Evolutionary conservation across 306 rosid species (phyloP).

Genomic region (Cucurbita ficifolia): DNA sequence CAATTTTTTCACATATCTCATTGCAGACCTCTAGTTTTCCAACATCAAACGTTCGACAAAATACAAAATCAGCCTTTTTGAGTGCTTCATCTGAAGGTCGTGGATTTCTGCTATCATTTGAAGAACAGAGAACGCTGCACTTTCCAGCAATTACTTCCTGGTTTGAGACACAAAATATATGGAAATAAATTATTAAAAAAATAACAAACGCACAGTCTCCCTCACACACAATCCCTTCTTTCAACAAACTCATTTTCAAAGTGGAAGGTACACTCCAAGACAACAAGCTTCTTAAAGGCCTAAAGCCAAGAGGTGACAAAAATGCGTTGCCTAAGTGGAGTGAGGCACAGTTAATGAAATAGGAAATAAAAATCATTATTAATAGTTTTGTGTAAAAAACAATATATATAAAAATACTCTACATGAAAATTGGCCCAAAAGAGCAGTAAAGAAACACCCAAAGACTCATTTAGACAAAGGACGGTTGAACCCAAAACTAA

Average conservation of each 20-base stretch:
- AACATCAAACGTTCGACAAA: constrained; percentile 72
- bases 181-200: not conserved
- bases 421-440: not conserved
- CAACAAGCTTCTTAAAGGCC: not conserved
- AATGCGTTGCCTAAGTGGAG: not conserved
- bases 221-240: not conserved
- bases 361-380: not conserved
- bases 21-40: constrained; percentile 14
- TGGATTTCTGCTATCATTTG: constrained; percentile 46
- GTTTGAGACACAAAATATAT: not conserved
- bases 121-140: constrained; percentile 61
- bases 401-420: not conserved
- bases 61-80: constrained; percentile 54
- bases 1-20: constrained; percentile 35
- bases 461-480: not conserved
- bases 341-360: not conserved
- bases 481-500: not conserved
- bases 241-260: not conserved
- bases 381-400: not conserved
- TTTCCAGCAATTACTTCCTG: constrained; percentile 92
- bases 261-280: not conserved
- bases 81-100: constrained; percentile 41
- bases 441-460: not conserved
- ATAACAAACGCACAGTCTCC: not conserved
- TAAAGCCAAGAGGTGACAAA: not conserved